phyloP scores from a whole-genome alignment of 768 basidiomycete genomes.

The Coprinopsis strossmayeri region DNA sequence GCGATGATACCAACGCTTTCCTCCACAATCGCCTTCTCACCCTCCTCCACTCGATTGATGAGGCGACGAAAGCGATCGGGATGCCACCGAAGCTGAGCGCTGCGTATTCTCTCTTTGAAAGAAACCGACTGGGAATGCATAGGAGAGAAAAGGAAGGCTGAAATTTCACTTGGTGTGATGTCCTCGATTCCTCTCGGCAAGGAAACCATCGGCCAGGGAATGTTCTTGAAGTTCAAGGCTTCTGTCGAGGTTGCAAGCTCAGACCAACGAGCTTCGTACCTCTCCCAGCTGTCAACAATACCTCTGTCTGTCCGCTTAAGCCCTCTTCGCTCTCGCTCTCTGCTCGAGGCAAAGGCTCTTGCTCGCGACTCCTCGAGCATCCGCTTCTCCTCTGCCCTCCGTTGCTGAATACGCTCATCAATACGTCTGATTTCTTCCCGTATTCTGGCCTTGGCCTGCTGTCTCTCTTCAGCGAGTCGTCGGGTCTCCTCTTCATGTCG shows the following conservation, averaged over 20 bases:
- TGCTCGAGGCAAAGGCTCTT: slow-evolving; percentile 22
- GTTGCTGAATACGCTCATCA: slow-evolving; percentile 44
- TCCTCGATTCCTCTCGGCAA: slow-evolving; percentile 39
- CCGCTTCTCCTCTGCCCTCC: slow-evolving; percentile 42
- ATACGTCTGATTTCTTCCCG: slow-evolving; percentile 52
- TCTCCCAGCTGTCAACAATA: slow-evolving; percentile 49
- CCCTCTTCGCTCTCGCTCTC: slow-evolving; percentile 39
- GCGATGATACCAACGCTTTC: slow-evolving; percentile 61
- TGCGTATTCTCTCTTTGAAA: slow-evolving; percentile 59
- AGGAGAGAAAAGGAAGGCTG: slow-evolving; percentile 57
- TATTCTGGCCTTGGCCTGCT: slow-evolving; percentile 37
- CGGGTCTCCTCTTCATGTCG: slow-evolving; percentile 39
- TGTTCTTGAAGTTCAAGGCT: slow-evolving; percentile 47
- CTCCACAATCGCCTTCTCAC: slow-evolving; percentile 49
- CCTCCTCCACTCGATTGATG: slow-evolving; percentile 41
- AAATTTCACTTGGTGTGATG: slow-evolving; percentile 48
- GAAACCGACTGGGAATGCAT: slow-evolving; percentile 52
- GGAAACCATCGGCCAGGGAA: slow-evolving; percentile 65
- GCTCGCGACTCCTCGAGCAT: slow-evolving; percentile 42
- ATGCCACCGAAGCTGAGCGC: slow-evolving; percentile 71
- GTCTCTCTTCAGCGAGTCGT: slow-evolving; percentile 37
- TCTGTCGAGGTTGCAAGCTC: slow-evolving; percentile 38
- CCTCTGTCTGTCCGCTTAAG: slow-evolving; percentile 36
- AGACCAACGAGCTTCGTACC: slow-evolving; percentile 65
- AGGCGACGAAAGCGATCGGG: slow-evolving; percentile 69